Evolutionary conservation across 345 rosid genomes (phyloP).

Genomic region (Lumnitzera racemosa): DNA sequence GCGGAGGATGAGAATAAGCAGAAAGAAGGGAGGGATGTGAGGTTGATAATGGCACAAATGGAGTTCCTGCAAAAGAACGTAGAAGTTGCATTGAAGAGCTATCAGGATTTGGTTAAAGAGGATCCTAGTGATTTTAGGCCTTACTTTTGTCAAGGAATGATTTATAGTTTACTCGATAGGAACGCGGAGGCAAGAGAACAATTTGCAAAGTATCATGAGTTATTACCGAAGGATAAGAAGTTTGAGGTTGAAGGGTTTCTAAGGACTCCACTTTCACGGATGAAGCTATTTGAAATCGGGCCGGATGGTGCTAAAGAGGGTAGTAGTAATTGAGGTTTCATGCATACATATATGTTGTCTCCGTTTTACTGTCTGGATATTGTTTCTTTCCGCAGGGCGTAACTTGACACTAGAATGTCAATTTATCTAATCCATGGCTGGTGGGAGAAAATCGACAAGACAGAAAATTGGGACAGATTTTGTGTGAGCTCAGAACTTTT

Average conservation of each 20-base stretch:
- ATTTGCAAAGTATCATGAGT: constrained; percentile 70
- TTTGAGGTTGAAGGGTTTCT: constrained; percentile 74
- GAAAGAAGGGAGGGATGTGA: constrained; percentile 78
- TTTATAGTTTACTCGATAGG: constrained; percentile 65
- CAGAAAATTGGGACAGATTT: no score
- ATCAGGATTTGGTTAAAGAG: constrained; percentile 54
- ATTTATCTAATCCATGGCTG: no score
- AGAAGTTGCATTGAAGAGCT: constrained; percentile 71
- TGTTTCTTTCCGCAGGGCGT: no score
- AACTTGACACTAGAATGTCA: no score
- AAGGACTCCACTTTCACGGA: constrained; percentile 60
- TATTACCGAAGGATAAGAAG: constrained; percentile 46
- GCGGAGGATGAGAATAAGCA: constrained; percentile 52
- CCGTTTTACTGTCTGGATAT: no score
- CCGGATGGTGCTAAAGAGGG: no score
- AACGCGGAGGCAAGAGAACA: constrained; percentile 73
- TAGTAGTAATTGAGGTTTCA: no score
- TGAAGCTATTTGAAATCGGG: constrained; percentile 58
- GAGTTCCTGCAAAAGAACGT: constrained; percentile 79
- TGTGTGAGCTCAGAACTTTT: no score
- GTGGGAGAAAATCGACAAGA: no score
- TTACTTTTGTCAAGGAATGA: constrained; percentile 75
- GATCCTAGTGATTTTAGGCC: constrained; percentile 79
- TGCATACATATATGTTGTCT: no score
- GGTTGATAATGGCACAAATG: constrained; percentile 77